These are phyloP conservation scores for Arachis stenosperma DNA, from an alignment of 306 rosid genomes.

Conservation along the genomic window DNA sequence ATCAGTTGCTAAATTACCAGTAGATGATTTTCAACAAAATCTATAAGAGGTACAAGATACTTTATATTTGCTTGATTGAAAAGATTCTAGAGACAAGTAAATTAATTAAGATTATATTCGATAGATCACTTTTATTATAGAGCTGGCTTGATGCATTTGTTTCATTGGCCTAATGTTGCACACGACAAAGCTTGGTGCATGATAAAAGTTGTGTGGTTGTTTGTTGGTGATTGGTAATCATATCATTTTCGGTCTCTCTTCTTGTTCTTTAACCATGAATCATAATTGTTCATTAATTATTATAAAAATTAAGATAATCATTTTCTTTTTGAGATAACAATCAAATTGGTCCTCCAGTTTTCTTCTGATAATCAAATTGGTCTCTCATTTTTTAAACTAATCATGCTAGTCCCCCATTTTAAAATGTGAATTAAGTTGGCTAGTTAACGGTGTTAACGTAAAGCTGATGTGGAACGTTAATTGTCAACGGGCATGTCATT, in stretches of 20 bases:
- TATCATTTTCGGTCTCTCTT: too few species aligned
- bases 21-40: conserved; percentile 13
- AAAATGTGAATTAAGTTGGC: too few species aligned
- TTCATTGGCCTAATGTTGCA: conserved; percentile 9
- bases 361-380: too few species aligned
- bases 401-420: too few species aligned
- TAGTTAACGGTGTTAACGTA: too few species aligned
- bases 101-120: background rate
- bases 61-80: conserved; percentile 14
- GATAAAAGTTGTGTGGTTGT: background rate
- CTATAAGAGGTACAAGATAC: background rate
- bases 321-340: too few species aligned
- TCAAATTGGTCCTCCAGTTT: too few species aligned
- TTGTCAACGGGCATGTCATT: too few species aligned
- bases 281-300: background rate
- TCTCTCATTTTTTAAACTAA: too few species aligned
- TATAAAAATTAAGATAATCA: background rate
- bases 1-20: background rate
- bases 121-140: background rate
- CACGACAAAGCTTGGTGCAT: background rate
- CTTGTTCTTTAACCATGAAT: too few species aligned
- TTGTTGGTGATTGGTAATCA: background rate
- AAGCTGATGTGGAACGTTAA: too few species aligned
- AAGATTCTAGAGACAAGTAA: background rate
- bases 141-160: background rate